Evolutionary conservation across 768 basidiomycete genomes (phyloP).

Genomic region (Roridomyces roridus): DNA sequence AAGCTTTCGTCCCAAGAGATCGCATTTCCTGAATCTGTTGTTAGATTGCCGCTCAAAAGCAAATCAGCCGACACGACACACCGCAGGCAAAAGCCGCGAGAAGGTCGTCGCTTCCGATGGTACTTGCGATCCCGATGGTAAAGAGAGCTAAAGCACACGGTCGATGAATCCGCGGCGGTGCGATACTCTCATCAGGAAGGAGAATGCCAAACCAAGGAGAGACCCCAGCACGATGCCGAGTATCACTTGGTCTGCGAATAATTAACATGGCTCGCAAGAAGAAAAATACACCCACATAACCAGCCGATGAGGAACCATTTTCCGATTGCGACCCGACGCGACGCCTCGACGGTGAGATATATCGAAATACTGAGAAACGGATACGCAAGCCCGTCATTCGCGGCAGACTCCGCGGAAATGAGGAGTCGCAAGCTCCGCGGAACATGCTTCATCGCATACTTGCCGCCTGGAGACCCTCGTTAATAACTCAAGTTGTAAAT

Average conservation of each 20-base stretch:
- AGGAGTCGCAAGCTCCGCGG: constrained; percentile 79
- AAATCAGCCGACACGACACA: constrained; percentile 32
- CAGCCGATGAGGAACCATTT: constrained; percentile 91
- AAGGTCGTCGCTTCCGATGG: constrained; percentile 87
- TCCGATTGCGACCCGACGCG: constrained; percentile 66
- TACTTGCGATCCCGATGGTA: constrained; percentile 78
- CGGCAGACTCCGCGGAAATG: constrained; percentile 88
- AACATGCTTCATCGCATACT: constrained; percentile 72
- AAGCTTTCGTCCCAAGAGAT: constrained; percentile 93
- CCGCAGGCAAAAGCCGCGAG: constrained; percentile 89
- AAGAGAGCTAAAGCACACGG: constrained; percentile 73
- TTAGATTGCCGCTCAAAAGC: background rate
- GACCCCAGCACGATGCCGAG: constrained; percentile 77
- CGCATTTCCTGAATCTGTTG: constrained; percentile 84
- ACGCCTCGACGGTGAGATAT: constrained; percentile 79
- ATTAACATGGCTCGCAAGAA: background rate
- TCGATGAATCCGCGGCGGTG: constrained; percentile 71
- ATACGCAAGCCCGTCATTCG: constrained; percentile 96
- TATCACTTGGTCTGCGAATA: constrained; percentile 72
- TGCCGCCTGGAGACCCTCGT: constrained; percentile 55
- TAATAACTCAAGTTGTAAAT: background rate
- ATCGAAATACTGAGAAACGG: constrained; percentile 89
- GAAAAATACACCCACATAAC: constrained; percentile 60
- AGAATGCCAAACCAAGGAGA: constrained; percentile 62
- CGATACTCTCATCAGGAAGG: constrained; percentile 73